phyloP scores from a whole-genome alignment of 306 rosid genomes.

The Sindora glabra region DNA sequence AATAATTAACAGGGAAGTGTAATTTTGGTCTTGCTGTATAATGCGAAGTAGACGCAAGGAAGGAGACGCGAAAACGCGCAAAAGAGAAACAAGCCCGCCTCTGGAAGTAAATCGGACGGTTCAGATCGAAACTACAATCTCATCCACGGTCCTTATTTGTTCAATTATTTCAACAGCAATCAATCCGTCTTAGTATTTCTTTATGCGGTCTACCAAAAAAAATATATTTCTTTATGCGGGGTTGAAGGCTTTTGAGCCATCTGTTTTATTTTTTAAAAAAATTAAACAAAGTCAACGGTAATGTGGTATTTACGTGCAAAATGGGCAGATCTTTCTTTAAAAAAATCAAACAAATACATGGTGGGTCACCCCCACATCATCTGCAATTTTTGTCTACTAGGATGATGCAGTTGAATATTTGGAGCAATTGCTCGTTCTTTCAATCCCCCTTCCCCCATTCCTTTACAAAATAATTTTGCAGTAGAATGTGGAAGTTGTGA shows the following conservation, averaged over 20 bases:
- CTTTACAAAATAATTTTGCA: no score
- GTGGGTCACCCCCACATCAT: no score
- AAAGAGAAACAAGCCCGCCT: conserved; percentile 29
- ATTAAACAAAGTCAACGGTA: no score
- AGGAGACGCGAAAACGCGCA: conserved; percentile 56
- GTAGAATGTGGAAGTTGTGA: no score
- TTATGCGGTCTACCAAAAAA: no score
- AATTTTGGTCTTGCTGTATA: neutral
- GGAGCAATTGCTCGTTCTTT: no score
- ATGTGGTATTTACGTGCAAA: neutral
- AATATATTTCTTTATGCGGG: no score
- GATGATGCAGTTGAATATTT: no score
- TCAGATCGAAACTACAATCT: conserved; percentile 62
- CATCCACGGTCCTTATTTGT: conserved; percentile 30
- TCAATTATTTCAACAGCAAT: conserved; percentile 49
- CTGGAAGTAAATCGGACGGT: conserved; percentile 26
- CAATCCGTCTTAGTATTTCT: neutral
- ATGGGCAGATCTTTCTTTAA: no score
- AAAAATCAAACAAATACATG: no score
- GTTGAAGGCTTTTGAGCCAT: neutral
- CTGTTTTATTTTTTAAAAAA: neutral
- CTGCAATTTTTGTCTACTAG: neutral
- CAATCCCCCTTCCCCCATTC: no score
- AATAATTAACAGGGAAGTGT: neutral
- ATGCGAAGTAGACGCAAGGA: conserved; percentile 49